Base-by-base conservation (phyloP, 2,329 filamentous ascomycete species). In the Fonsecaea erecta region DNA sequence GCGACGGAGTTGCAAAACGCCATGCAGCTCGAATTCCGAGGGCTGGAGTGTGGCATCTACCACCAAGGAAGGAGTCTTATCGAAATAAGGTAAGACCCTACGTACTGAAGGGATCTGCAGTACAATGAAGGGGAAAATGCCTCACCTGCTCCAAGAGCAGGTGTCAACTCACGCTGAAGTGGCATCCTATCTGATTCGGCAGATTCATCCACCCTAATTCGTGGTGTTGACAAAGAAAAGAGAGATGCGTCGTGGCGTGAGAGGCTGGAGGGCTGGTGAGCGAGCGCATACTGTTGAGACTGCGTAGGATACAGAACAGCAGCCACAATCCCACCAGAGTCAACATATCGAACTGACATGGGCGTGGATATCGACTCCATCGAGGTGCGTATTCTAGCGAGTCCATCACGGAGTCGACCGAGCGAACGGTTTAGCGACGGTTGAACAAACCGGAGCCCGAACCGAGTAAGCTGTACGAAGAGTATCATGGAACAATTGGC, bases 251-350 rank as follows among this genome's bases (percentile, higher is more conserved):
- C 24, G 37, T 30, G 37, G 11, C 28, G 37, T 53, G 34, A 37
- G 34, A 40, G 21, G 30, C 34, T 21, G 21, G 32, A 11, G 21
- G 16, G 32, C n/a, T 30, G 21, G 28, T n/a, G 6, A 40, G 52
- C 14, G 34, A 62, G 28, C 7, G 11, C 46, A 40, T 52, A 60
- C 34, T 63, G 64, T 66, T 63, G 64, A 35, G 60, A 24, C 40
- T 55, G 64, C 64, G 64, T 66, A 66, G 54, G 35, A 59, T 52
- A 55, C 46, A 66, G 64, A 58, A 66, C 64, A 61, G 40, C 52
- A 37, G 18, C 28, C 21, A 12, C 56, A 12, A 59, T 59, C 56
- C 18, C 56, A 11, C 26, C 56, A 48, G 37, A 57, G 37, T 59
- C 16, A 21, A 37, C 28, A 46, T 58, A 48, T 46, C 34, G 30